These are phyloP conservation scores for Lolium perenne DNA, from an alignment of 176 grass and related monocot species.

Conservation along the genomic window DNA sequence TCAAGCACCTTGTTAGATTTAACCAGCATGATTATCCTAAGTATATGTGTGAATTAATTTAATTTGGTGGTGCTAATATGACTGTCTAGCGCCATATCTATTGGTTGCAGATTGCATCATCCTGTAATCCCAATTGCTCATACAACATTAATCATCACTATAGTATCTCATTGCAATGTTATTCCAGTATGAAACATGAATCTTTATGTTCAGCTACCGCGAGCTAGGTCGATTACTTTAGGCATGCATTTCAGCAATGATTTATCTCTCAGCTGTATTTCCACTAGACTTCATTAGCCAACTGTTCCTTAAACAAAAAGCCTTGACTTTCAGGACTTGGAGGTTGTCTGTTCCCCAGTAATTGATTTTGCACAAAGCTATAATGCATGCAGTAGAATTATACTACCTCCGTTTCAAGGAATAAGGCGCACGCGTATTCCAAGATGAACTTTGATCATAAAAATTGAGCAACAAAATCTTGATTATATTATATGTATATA, in stretches of 20 bases:
- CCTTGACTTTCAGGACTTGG: slow-evolving; percentile 13
- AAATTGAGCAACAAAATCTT: too few species aligned
- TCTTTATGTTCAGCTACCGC: not conserved
- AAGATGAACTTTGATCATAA: too few species aligned
- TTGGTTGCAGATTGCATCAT: not conserved
- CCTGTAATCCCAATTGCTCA: not conserved
- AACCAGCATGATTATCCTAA: not conserved
- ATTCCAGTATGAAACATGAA: not conserved
- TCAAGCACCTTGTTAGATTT: too few species aligned
- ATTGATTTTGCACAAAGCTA: not conserved
- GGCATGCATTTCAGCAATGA: not conserved
- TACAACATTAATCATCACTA: not conserved
- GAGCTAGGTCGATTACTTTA: not conserved
- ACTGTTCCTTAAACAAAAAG: not conserved
- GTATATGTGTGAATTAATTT: not conserved
- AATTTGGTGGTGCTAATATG: not conserved
- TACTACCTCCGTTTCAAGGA: too few species aligned
- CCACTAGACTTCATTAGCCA: not conserved
- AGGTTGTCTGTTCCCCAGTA: not conserved
- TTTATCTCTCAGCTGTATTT: not conserved
- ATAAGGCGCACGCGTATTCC: too few species aligned
- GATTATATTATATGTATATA: too few species aligned
- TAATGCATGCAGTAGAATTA: slow-evolving; percentile 4
- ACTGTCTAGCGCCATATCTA: not conserved
- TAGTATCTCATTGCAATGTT: not conserved